Base-by-base conservation (phyloP, 2,329 filamentous ascomycete species). In the Mycosphaerella sp. region DNA sequence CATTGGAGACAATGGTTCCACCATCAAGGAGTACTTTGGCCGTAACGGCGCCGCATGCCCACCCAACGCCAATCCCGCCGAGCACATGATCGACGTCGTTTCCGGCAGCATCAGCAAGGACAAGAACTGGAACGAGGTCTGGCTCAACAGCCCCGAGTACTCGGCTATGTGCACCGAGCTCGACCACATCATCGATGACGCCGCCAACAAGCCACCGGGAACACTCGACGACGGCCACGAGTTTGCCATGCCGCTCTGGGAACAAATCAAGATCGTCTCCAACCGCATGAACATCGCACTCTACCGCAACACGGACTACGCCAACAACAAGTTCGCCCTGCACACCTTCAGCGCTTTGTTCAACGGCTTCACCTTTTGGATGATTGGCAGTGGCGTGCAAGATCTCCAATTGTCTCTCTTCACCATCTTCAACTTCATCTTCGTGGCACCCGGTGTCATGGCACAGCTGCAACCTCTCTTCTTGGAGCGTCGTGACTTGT, bases 231-330 rank as follows among this genome's bases (percentile, higher is more conserved):
- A 77, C 47, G 72, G 73, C 23, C 62, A 72, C 31, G 71, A 73
- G 48, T 76, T 74, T 46, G 74, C 74, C 1, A 75, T 73, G 66
- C 69, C 72, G 0, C 62, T 76, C 7, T 61, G 62, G 42, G 70
- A 70, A 4, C 74, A 76, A 54, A 70, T 71, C 45, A 67, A 66
- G 42, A 61, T 73, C 1, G 74, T 76, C 3, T 69, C 73, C 3
- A 63, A 72, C 6, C 69, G 74, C 29, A 80, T 77, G 70, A 83
- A 82, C 60, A 65, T 80, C 0, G 75, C 83, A 0, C 73, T 88
- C 4, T 89, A 53, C 53, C 78, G 86, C 52, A 87, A 87, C 65
- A 78, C 75, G 0, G 80, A 84, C 49, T 87, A 88, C 59, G 68
- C 84, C 53, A 80, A 81, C 66, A 85, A 81, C 73, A 85, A 85